Conservation (phyloP, 257 asterid species). For the Gentiana macrophylla region DNA sequence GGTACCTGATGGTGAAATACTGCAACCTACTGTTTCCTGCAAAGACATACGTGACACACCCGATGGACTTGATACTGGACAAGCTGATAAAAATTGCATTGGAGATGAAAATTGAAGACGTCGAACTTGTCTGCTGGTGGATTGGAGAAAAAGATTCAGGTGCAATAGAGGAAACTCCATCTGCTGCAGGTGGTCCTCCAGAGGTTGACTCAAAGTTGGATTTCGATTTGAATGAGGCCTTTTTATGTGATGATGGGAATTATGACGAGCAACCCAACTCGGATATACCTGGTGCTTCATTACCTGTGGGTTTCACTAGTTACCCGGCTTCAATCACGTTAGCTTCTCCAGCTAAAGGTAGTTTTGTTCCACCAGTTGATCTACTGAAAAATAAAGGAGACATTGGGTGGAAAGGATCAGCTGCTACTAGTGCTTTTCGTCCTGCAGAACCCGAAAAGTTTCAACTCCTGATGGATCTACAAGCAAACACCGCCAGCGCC, state of each 20-base stretch:
- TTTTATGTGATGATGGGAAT: constrained; percentile 60
- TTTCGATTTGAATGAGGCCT: constrained; percentile 78
- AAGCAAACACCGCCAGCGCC: constrained; percentile 31
- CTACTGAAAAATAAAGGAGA: constrained; percentile 65
- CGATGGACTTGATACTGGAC: constrained; percentile 17
- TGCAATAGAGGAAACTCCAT: constrained; percentile 15
- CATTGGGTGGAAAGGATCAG: constrained; percentile 94
- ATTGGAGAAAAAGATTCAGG: constrained; percentile 21
- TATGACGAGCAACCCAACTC: constrained; percentile 37
- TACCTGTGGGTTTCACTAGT: constrained; percentile 21
- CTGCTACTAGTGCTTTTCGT: constrained; percentile 96
- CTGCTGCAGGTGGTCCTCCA: constrained; percentile 19
- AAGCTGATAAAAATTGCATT: constrained; percentile 17
- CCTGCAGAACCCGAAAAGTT: constrained; percentile 85
- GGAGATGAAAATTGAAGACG: constrained; percentile 14
- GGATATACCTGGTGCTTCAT: constrained; percentile 17
- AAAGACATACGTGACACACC: constrained; percentile 17
- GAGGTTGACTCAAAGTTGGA: constrained; percentile 33
- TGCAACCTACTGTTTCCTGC: constrained; percentile 8
- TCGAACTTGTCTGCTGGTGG: constrained; percentile 13
- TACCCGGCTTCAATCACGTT: constrained; percentile 66
- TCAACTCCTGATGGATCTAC: constrained; percentile 28
- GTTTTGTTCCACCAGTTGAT: constrained; percentile 84
- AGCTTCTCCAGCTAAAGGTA: constrained; percentile 85
- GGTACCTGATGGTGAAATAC: constrained; percentile 12